Evolutionary conservation across 495 filamentous ascomycete species (phyloP), one percentile per base, ranked within the genome.

Genomic region (Chlorociboria aeruginascens): DNA sequence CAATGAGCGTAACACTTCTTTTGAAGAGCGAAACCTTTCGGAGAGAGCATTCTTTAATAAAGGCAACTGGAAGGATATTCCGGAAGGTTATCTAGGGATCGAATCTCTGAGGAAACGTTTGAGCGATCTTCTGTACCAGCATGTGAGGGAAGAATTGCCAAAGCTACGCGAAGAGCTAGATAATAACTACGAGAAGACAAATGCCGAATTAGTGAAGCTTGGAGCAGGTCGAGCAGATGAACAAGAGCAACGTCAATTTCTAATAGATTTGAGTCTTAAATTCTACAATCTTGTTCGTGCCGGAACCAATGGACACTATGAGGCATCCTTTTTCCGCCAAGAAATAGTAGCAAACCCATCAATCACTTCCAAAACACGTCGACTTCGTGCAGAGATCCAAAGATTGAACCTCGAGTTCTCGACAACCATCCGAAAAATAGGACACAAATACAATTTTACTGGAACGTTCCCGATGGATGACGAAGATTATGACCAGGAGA

Each of bases 101-200:
- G 61, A 64, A 3, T 52, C 59, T 9, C 51, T 72, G 0, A 54
- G 66, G 20, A 52, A 16, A 16, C 66, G 69, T 8, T 50, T 72
- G 0, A 70, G 66, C 40, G 43, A 30, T 12, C 50, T 71, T 1
- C 40, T 72, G 0, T 56, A 66, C 0, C 41, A 57, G 9, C 69
- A 72, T 33, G 53, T 71, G 12, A 50, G 51, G 8, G 51, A 50
- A 11, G 64, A 67, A 30, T 47, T 73, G 3, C 64, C 45, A 0
- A 48, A 56, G 36, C 30, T 56, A 1, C 16, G 29, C 2, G 6
- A 43, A 1, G 50, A 52, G 6, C 41, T 31, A 8, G 41, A 36
- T 0, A 7, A 1, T 29, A 6, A 10, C 37, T 52, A 1, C 1
- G 11, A n/a, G 39, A 7, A 39, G 36, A 39, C 33, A 6, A 14